Evolutionary conservation across 1,139 yeast genomes (phyloP).

Genomic region (Geotrichum fermentans): DNA sequence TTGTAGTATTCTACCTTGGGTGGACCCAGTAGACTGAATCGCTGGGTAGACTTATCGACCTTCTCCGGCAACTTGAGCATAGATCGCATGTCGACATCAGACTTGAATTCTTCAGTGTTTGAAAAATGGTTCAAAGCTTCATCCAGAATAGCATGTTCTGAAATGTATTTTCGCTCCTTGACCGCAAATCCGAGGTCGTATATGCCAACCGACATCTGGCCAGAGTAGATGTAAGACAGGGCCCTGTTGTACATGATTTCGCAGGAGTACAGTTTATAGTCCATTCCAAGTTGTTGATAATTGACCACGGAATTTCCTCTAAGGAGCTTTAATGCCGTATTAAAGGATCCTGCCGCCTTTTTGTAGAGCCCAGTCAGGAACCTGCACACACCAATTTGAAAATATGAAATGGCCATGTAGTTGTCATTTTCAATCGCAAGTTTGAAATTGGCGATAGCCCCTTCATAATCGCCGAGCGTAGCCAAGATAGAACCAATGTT

Average conservation of each 20-base stretch:
- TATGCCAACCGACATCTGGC: constrained; percentile 23
- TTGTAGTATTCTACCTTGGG: constrained; percentile 4
- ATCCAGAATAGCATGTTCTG: constrained; percentile 26
- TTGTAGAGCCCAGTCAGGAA: constrained; percentile 25
- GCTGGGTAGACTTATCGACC: constrained; percentile 10
- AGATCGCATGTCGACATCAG: constrained; percentile 7
- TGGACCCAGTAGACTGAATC: constrained; percentile 20
- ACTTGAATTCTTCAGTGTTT: constrained; percentile 3
- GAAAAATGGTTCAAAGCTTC: constrained; percentile 23
- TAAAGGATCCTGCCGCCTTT: constrained; percentile 26
- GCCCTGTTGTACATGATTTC: constrained; percentile 29
- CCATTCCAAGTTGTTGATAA: constrained; percentile 28
- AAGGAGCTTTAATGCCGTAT: constrained; percentile 25
- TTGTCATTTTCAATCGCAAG: constrained; percentile 24
- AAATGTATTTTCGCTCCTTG: constrained; percentile 23
- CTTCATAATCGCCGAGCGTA: constrained; percentile 22
- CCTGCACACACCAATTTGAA: constrained; percentile 27
- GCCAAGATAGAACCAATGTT: constrained; percentile 24
- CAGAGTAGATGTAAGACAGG: constrained; percentile 25
- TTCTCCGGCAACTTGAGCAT: constrained; percentile 13
- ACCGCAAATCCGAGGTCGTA: constrained; percentile 24
- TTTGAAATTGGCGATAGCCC: constrained; percentile 22
- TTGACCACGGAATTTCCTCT: constrained; percentile 28
- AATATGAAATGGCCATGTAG: constrained; percentile 28
- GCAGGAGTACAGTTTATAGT: constrained; percentile 26